These are phyloP conservation scores for Lasiosphaeriaceae sp. DNA, from an alignment of 495 filamentous ascomycete species.

Conservation along the genomic window DNA sequence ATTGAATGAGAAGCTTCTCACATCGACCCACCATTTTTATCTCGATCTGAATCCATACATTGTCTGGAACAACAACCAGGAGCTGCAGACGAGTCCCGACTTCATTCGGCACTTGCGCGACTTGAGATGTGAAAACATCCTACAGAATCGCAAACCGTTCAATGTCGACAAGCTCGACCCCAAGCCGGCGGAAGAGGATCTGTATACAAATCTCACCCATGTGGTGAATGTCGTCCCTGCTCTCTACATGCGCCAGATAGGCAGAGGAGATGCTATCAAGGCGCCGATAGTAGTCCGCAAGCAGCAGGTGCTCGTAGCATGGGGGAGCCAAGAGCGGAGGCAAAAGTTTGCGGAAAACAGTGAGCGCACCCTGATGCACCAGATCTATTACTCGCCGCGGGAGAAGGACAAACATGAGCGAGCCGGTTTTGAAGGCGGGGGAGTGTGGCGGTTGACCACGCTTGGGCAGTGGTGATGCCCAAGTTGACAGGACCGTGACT, in stretches of 20 bases:
- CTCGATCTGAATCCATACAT: constrained; percentile 21
- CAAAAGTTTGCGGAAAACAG: constrained; percentile 9
- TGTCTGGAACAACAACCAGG: constrained; percentile 9
- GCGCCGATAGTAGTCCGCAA: constrained; percentile 19
- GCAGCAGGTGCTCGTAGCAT: constrained; percentile 29
- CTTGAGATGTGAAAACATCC: constrained; percentile 28
- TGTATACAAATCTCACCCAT: constrained; percentile 15
- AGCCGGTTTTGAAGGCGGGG: not conserved
- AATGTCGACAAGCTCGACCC: constrained; percentile 22
- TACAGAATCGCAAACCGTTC: constrained; percentile 24
- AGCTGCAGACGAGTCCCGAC: constrained; percentile 14
- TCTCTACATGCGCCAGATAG: constrained; percentile 22
- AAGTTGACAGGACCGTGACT: too few species aligned
- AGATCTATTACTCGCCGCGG: constrained; percentile 8
- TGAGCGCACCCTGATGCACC: constrained; percentile 16
- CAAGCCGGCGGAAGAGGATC: constrained; percentile 14
- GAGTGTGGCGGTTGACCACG: not conserved
- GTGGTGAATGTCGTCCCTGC: constrained; percentile 22
- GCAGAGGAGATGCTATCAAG: constrained; percentile 18
- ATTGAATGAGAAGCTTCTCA: constrained; percentile 28
- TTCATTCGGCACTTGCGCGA: constrained; percentile 18
- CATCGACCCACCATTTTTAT: constrained; percentile 28
- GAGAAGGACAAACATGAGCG: constrained; percentile 2
- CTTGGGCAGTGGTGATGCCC: too few species aligned
- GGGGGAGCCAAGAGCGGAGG: constrained; percentile 18